These are phyloP conservation scores for Pseudogymnoascus sp. DNA, from an alignment of 2,329 filamentous ascomycete species.

Conservation along the genomic window DNA sequence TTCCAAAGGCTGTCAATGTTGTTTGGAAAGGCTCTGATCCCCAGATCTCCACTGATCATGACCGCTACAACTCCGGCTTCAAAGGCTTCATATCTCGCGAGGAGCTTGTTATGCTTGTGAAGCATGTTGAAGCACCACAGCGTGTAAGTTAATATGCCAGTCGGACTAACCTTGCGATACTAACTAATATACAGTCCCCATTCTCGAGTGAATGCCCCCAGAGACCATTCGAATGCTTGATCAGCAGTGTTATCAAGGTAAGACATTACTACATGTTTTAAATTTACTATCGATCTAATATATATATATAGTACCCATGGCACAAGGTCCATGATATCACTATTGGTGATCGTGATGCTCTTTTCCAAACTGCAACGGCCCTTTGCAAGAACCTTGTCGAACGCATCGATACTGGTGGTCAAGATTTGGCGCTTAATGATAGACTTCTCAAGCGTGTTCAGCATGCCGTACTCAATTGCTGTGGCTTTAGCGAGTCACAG, in stretches of 20 bases:
- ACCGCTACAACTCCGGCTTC: constrained; percentile 41
- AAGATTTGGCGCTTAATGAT: constrained; percentile 39
- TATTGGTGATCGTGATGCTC: constrained; percentile 44
- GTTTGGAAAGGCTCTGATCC: constrained; percentile 45
- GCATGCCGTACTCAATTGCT: constrained; percentile 45
- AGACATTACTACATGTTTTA: not conserved
- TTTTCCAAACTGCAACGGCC: constrained; percentile 43
- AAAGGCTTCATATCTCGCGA: constrained; percentile 52
- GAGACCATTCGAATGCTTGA: constrained; percentile 56
- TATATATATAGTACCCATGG: constrained; percentile 47
- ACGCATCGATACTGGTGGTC: constrained; percentile 33
- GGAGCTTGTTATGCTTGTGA: constrained; percentile 54
- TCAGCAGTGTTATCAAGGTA: constrained; percentile 42
- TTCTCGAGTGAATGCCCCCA: constrained; percentile 54
- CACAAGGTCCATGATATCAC: constrained; percentile 48
- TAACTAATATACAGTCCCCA: constrained; percentile 38
- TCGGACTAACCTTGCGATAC: not conserved
- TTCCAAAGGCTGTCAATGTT: constrained; percentile 48
- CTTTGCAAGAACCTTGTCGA: constrained; percentile 40
- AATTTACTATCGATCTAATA: not conserved
- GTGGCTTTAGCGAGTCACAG: constrained; percentile 51
- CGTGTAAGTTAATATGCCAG: constrained; percentile 40
- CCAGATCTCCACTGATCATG: constrained; percentile 31
- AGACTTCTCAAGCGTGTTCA: constrained; percentile 47
- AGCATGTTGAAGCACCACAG: constrained; percentile 52